Base-by-base conservation (phyloP, 257 asterid species). In the Cinchona pubescens region DNA sequence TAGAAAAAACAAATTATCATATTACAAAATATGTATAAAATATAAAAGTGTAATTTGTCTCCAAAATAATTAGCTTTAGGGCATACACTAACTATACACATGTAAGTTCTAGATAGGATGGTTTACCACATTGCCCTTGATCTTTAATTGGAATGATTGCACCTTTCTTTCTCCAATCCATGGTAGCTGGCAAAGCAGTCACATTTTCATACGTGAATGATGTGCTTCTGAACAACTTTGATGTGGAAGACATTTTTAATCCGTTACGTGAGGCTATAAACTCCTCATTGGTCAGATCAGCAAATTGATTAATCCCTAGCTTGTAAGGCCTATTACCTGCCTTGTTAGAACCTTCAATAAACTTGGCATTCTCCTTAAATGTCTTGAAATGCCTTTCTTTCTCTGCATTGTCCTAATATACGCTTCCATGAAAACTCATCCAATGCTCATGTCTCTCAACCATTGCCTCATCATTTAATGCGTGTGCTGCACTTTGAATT, bases 211-310 rank as follows among this genome's bases (percentile, higher is more conserved):
- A 76, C 46, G 32, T 76, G 37, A 76, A 76, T 23, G 61, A 23
- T 7, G 79, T 68, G 25, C 37, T 7, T 45, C 35, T 69, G 1
- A 27, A 29, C 38, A 55, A 72, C 14, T 64, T 55, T 12, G 75
- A 23, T 30, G 48, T 45, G 5, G 42, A 58, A 11, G 79, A 64
- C 38, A 42, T 11, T 25, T 76, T 68, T 34, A 67, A 45, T 5
- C 75, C 79, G 30, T 68, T 76, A 19, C 51, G 48, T 21, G 75
- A n/a, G 29, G 74, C 69, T 13, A 55, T 37, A 38, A 75, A 65
- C 68, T 77, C 77, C n/a, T 81, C 74, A 53, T 77, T 81, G 43
- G 74, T 61, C 9, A 72, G n/a, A 25, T 81, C 79, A n/a, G 77
- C 71, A 45, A 73, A 81, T 30, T 69, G 71, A 45, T 81, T 81